Evolutionary conservation across 1,284 basidiomycete species (phyloP), one percentile per base, ranked within the genome.

Genomic region (Marasmius fiardii): DNA sequence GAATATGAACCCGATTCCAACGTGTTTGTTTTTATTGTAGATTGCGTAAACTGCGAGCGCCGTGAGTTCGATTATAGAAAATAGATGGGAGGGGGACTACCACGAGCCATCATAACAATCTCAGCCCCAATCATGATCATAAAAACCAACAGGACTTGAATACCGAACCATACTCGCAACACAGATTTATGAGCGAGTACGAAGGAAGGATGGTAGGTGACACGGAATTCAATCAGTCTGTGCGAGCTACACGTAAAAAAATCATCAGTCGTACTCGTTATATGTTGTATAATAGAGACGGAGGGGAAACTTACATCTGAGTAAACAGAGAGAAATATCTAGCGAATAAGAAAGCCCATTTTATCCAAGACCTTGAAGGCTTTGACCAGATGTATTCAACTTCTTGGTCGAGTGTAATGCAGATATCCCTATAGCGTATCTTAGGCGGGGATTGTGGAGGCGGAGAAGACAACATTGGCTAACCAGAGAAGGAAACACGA

Each of bases 1-100:
- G 16, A 28, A 20, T 3, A 55, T 35, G 37, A 64, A 61, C 6
- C 48, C 55, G 39, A 55, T 44, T 7, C 51, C 58, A 18, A 64
- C 28, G 52, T 53, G 52, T 43, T 58, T 61, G 31, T 49, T 51
- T 41, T 58, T 56, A 43, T 59, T 57, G 51, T 64, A 65, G 6
- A 65, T 52, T 1, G 64, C 64, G 39, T 64, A 63, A 33, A 65
- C 64, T 64, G n/a, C n/a, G n/a, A n/a, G n/a, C n/a, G n/a, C n/a
- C n/a, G n/a, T n/a, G n/a, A n/a, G n/a, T n/a, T n/a, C n/a, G n/a
- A n/a, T n/a, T n/a, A n/a, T n/a, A n/a, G n/a, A n/a, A n/a, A n/a
- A n/a, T n/a, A n/a, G n/a, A n/a, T n/a, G n/a, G n/a, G n/a, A n/a
- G n/a, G n/a, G n/a, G n/a, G n/a, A n/a, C n/a, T 35, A 65, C 62